Evolutionary conservation across 129 eudicot genomes (phyloP).

Genomic region (Centella asiatica): DNA sequence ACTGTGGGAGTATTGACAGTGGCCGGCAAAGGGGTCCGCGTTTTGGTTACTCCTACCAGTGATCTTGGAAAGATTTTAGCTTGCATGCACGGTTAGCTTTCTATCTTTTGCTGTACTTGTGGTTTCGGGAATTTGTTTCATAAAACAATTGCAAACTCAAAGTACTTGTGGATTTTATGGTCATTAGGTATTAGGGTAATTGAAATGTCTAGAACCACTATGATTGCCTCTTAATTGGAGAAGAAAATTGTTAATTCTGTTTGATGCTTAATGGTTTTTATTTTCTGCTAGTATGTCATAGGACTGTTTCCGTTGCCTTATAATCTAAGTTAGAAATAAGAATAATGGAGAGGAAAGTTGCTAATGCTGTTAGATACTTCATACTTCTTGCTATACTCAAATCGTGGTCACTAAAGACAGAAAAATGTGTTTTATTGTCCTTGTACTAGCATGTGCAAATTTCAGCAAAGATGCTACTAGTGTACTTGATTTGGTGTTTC

Average conservation of each 20-base stretch:
- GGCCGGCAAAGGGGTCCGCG: constrained; percentile 99
- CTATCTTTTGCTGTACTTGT: neutral
- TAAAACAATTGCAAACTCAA: neutral
- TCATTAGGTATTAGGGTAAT: neutral
- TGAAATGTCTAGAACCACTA: neutral
- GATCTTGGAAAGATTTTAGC: constrained; percentile 97
- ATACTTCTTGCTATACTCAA: neutral
- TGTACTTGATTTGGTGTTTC: neutral
- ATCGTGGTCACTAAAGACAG: no score
- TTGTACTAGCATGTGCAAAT: no score
- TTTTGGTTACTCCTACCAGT: constrained; percentile 88
- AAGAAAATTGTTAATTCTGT: no score
- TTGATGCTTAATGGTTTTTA: no score
- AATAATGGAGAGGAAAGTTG: neutral
- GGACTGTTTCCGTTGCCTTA: neutral
- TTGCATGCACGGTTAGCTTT: constrained; percentile 91
- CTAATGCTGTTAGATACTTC: neutral
- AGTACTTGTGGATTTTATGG: neutral
- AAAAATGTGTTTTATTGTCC: no score
- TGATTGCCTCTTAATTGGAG: no score
- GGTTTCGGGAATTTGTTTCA: neutral
- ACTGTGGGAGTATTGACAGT: constrained; percentile 95
- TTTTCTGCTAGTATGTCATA: no score
- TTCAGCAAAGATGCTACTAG: no score
- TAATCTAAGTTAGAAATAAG: neutral